A percentile compares a stretch with the other conserved stretches of the same genome.
Evolutionary conservation across 768 basidiomycete species (phyloP).

Genomic region (Termitomyces sp.): DNA sequence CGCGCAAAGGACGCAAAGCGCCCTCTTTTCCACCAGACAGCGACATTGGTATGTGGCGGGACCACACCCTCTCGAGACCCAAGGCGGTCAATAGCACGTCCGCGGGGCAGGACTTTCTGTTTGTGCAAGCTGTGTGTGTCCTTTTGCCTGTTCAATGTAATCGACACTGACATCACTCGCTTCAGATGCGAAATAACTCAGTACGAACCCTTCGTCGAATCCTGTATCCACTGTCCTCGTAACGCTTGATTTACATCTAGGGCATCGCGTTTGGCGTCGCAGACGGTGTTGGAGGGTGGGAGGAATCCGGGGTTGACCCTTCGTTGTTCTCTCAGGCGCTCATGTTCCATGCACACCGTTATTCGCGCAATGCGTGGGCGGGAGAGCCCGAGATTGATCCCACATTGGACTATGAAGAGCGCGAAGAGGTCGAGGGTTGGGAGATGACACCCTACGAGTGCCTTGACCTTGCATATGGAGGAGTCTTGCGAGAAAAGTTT

Average conservation of each 20-base stretch:
- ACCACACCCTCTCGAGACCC: constrained; percentile 48
- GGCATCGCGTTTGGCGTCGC: constrained; percentile 80
- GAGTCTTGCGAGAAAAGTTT: constrained; percentile 60
- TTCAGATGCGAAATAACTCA: constrained; percentile 73
- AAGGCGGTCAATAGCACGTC: constrained; percentile 33
- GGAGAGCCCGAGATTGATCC: constrained; percentile 83
- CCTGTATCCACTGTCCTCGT: background rate
- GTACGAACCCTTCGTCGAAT: constrained; percentile 45
- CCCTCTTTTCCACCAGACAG: constrained; percentile 54
- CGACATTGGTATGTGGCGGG: constrained; percentile 64
- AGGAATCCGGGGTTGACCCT: constrained; percentile 76
- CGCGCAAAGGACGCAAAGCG: constrained; percentile 27
- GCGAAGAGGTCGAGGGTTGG: constrained; percentile 67
- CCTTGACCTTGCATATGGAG: constrained; percentile 66
- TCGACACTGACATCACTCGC: constrained; percentile 1
- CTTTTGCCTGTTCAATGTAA: background rate
- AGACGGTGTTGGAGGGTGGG: constrained; percentile 94
- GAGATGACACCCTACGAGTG: constrained; percentile 71
- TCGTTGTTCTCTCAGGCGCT: constrained; percentile 87
- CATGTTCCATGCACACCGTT: constrained; percentile 81
- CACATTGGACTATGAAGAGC: constrained; percentile 65
- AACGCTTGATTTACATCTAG: constrained; percentile 29
- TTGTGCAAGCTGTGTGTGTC: constrained; percentile 60
- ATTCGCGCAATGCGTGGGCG: constrained; percentile 69
- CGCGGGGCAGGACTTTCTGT: constrained; percentile 48